A percentile compares a stretch with the other conserved stretches of the same genome.
These are phyloP conservation scores for Coemansia sp. DNA, from an alignment of 192 early-diverging fungal genomes.

Conservation along the genomic window DNA sequence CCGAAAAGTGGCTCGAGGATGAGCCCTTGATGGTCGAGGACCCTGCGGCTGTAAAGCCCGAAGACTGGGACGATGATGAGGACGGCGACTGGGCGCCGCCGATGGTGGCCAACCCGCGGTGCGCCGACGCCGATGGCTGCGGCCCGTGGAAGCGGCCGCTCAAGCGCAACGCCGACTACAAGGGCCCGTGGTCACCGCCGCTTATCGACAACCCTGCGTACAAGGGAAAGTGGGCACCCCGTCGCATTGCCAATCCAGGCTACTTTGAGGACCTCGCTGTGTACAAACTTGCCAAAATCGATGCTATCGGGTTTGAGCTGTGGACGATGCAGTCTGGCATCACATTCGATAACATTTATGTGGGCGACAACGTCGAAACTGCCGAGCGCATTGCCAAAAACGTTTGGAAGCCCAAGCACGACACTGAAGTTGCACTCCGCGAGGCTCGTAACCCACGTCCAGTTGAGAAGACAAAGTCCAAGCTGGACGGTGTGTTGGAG, in stretches of 20 bases:
- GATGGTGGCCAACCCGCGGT: conserved; percentile 77
- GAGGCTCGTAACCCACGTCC: conserved; percentile 37
- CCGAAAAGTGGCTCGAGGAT: conserved; percentile 84
- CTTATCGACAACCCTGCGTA: conserved; percentile 90
- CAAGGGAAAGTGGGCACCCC: conserved; percentile 86
- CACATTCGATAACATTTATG: conserved; percentile 89
- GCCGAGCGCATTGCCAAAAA: conserved; percentile 74
- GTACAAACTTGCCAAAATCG: conserved; percentile 77
- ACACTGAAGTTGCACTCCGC: conserved; percentile 58
- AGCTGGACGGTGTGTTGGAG: conserved; percentile 13
- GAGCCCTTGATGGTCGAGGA: conserved; percentile 74
- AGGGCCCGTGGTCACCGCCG: conserved; percentile 86
- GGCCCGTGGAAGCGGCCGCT: conserved; percentile 80
- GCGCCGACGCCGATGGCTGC: conserved; percentile 68
- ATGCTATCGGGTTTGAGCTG: conserved; percentile 85
- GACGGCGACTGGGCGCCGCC: conserved; percentile 90
- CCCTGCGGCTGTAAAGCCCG: conserved; percentile 79
- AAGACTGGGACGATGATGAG: conserved; percentile 91
- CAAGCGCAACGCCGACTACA: conserved; percentile 83
- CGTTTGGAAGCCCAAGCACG: conserved; percentile 75
- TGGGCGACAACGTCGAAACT: conserved; percentile 69
- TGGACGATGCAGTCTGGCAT: conserved; percentile 92
- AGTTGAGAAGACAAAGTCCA: conserved; percentile 11
- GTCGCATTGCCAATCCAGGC: conserved; percentile 80
- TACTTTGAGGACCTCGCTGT: conserved; percentile 81